Percentiles rank a stretch among this genome's conserved stretches.
These are phyloP conservation scores for Ramaria sp. DNA, from an alignment of 768 basidiomycete species.

Conservation along the genomic window DNA sequence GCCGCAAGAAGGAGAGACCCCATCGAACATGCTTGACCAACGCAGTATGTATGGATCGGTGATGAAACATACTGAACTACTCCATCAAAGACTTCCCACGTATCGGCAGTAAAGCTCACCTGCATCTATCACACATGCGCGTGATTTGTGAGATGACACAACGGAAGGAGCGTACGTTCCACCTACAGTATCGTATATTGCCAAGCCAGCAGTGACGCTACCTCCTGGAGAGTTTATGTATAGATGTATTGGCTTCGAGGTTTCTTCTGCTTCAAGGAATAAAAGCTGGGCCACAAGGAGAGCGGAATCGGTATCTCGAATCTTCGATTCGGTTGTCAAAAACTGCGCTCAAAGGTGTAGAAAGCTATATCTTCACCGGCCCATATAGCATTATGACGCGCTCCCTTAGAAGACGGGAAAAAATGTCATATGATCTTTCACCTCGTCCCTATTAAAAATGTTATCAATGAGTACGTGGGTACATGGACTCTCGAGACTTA, in stretches of 20 bases:
- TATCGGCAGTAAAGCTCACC: conserved; percentile 28
- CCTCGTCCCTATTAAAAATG: conserved; percentile 51
- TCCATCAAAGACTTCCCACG: not conserved
- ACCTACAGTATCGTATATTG: conserved; percentile 93
- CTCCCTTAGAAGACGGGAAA: conserved; percentile 85
- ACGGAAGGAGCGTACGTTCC: not conserved
- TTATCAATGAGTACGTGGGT: conserved; percentile 1
- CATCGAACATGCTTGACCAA: conserved; percentile 95
- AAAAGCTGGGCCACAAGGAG: conserved; percentile 86
- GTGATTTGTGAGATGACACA: not conserved
- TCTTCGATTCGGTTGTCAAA: conserved; percentile 34
- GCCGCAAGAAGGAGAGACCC: conserved; percentile 87
- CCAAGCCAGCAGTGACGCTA: conserved; percentile 89
- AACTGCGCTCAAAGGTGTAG: not conserved
- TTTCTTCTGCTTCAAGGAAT: conserved; percentile 93
- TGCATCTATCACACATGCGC: conserved; percentile 45
- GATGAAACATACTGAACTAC: conserved; percentile 71
- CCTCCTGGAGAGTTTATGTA: conserved; percentile 98
- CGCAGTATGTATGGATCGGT: conserved; percentile 93
- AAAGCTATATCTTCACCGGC: conserved; percentile 37
- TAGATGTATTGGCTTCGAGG: conserved; percentile 86
- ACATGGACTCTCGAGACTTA: conserved; percentile 22
- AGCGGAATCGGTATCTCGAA: conserved; percentile 82
- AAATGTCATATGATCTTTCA: conserved; percentile 91
- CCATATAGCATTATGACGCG: conserved; percentile 94